A percentile compares a stretch with the other conserved stretches of the same genome.
These are phyloP conservation scores for Fusarium coffeatum DNA, from an alignment of 2,329 filamentous ascomycete genomes.

Conservation along the genomic window DNA sequence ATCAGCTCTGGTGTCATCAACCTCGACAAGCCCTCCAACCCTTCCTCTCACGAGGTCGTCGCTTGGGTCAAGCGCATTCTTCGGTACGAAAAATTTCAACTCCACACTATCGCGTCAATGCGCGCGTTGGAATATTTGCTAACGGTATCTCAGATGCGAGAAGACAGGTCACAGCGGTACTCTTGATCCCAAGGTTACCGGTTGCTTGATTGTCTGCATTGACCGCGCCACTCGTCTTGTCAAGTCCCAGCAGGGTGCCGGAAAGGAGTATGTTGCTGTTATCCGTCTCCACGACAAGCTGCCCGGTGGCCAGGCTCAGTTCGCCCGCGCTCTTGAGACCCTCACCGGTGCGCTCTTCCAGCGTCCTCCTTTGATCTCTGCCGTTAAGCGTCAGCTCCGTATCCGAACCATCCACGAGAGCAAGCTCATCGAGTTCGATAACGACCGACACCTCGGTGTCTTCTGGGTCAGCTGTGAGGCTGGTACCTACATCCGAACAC, in stretches of 20 bases:
- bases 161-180: constrained; percentile 99
- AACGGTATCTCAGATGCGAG: constrained; percentile 62
- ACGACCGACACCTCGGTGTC: constrained; percentile 94
- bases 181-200: constrained; percentile 97
- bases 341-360: constrained; percentile 93
- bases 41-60: constrained; percentile 97
- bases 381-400: constrained; percentile 98
- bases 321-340: constrained; percentile 92
- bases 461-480: constrained; percentile 99
- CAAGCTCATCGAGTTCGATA: constrained; percentile 97
- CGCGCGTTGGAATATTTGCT: constrained; percentile 21
- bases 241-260: constrained; percentile 98
- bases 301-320: constrained; percentile 91
- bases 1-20: constrained; percentile 98
- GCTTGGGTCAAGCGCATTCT: constrained; percentile 99
- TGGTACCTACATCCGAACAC: constrained; percentile 97
- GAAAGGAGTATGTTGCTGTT: constrained; percentile 98
- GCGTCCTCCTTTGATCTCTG: constrained; percentile 94
- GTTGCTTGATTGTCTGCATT: constrained; percentile 93
- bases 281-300: constrained; percentile 96
- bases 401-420: constrained; percentile 98
- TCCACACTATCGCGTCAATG: constrained; percentile 21
- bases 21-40: constrained; percentile 87
- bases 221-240: constrained; percentile 97
- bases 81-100: constrained; percentile 65